phyloP scores from a whole-genome alignment of 2,329 filamentous ascomycete genomes.

The Colletotrichum nymphaeae region DNA sequence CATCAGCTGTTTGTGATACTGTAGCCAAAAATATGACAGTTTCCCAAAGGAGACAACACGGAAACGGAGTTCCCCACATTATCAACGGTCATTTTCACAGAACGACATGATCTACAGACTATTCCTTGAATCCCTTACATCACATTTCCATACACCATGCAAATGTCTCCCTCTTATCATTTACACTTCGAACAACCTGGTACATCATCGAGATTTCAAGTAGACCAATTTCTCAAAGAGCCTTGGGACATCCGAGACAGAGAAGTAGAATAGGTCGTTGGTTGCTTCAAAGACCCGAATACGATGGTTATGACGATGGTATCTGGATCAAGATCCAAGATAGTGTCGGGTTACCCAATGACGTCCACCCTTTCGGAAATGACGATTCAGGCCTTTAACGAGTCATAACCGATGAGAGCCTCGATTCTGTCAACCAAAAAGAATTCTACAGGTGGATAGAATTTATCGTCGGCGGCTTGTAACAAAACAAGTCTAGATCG shows the following conservation, averaged over 20 bases:
- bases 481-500: too few species aligned
- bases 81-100: not conserved
- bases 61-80: not conserved
- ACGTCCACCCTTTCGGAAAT: too few species aligned
- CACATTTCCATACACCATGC: not conserved
- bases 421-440: too few species aligned
- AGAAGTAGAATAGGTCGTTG: too few species aligned
- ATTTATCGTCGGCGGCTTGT: too few species aligned
- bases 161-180: not conserved
- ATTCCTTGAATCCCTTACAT: not conserved
- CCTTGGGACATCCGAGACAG: not conserved
- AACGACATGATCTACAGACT: not conserved
- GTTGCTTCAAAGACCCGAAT: not conserved
- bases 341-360: not conserved
- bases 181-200: not conserved
- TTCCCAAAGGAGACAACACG: not conserved
- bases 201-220: not conserved
- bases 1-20: not conserved
- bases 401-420: not conserved
- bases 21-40: not conserved
- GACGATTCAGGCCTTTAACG: not conserved
- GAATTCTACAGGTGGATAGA: too few species aligned
- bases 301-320: not conserved
- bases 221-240: accelerated
- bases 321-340: too few species aligned